Evolutionary conservation across 2,329 filamentous ascomycete genomes (phyloP).

Genomic region (Akanthomyces dipterigenus): DNA sequence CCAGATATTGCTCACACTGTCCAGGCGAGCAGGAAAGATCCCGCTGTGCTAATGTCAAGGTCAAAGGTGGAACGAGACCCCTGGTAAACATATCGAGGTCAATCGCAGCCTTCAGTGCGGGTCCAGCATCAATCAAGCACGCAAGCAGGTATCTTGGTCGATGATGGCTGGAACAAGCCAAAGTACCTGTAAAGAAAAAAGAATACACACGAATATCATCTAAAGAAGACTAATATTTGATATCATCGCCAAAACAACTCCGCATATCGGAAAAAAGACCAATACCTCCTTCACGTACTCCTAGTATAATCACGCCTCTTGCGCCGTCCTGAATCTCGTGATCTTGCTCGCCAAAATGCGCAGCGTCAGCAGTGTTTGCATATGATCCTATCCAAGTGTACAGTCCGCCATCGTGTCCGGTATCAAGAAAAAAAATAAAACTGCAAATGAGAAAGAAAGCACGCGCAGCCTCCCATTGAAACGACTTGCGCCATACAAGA

Average conservation of each 20-base stretch:
- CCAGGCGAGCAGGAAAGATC: too few species aligned
- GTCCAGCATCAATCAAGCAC: too few species aligned
- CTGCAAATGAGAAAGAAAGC: background rate
- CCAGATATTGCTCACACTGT: too few species aligned
- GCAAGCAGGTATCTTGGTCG: too few species aligned
- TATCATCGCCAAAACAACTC: constrained; percentile 8
- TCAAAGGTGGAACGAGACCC: too few species aligned
- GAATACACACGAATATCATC: background rate
- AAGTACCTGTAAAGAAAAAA: background rate
- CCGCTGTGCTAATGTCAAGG: too few species aligned
- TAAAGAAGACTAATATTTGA: background rate
- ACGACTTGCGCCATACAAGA: background rate
- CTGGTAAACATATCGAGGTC: too few species aligned
- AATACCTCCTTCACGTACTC: background rate
- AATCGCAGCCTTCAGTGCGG: too few species aligned
- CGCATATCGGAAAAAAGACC: background rate
- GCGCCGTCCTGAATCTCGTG: background rate
- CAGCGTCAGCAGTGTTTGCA: background rate
- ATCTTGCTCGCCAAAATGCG: background rate
- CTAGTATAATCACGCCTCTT: background rate
- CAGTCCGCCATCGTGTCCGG: background rate
- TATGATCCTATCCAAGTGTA: background rate
- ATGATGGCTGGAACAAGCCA: background rate
- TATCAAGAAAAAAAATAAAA: constrained; percentile 9
- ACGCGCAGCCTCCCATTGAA: constrained; percentile 1